These are phyloP conservation scores for Didymella sp. DNA, from an alignment of 2,329 filamentous ascomycete species.

Conservation along the genomic window DNA sequence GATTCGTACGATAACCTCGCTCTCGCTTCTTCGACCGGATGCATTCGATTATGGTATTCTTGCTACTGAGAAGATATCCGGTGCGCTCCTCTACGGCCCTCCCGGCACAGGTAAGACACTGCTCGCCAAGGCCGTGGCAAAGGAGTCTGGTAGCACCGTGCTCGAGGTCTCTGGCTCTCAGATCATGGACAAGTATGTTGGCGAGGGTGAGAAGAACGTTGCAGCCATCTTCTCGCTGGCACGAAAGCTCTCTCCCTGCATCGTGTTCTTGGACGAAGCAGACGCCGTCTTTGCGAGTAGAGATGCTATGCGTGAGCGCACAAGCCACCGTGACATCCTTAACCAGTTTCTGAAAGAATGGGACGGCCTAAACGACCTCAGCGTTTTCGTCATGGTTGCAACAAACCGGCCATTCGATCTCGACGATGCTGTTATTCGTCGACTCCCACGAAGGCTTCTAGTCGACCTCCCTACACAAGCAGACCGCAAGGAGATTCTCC, in stretches of 20 bases:
- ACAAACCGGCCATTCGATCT: slow-evolving; percentile 96
- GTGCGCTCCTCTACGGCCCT: slow-evolving; percentile 85
- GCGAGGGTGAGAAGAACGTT: slow-evolving; percentile 93
- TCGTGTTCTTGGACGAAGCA: slow-evolving; percentile 97
- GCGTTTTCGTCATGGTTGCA: slow-evolving; percentile 97
- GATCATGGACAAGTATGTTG: slow-evolving; percentile 96
- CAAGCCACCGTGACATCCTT: slow-evolving; percentile 84
- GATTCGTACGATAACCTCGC: slow-evolving; percentile 84
- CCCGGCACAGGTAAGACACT: slow-evolving; percentile 74
- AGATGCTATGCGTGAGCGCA: slow-evolving; percentile 68
- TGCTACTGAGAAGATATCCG: slow-evolving; percentile 87
- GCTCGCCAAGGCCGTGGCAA: slow-evolving; percentile 69
- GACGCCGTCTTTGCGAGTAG: slow-evolving; percentile 89
- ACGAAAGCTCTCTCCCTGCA: slow-evolving; percentile 86
- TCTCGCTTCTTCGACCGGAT: slow-evolving; percentile 86
- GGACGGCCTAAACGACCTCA: slow-evolving; percentile 85
- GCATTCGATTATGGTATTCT: slow-evolving; percentile 97
- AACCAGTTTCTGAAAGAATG: slow-evolving; percentile 97
- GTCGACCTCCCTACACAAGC: slow-evolving; percentile 73
- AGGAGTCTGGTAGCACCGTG: slow-evolving; percentile 70
- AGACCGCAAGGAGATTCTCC: slow-evolving; percentile 72
- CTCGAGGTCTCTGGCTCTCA: slow-evolving; percentile 89
- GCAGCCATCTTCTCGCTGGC: slow-evolving; percentile 89
- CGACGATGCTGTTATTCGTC: slow-evolving; percentile 83
- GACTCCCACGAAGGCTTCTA: slow-evolving; percentile 74